These are phyloP conservation scores for Eimeria brunetti DNA, from an alignment of 169 alveolate genomes.

Conservation along the genomic window DNA sequence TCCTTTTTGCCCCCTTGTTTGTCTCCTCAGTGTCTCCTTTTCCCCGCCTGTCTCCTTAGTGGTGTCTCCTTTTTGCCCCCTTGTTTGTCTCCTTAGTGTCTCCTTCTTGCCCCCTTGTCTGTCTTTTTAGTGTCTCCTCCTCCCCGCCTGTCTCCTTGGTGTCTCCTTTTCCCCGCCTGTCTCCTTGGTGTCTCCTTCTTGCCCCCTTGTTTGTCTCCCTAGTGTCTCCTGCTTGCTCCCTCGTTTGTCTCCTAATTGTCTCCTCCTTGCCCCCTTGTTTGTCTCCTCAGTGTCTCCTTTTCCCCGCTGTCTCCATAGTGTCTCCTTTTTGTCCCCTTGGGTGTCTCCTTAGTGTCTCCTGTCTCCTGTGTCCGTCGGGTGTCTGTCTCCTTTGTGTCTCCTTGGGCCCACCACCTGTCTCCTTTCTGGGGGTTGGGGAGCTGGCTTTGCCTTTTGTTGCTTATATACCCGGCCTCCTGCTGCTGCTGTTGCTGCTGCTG, in stretches of 20 bases:
- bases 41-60: no score
- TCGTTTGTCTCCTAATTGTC: background rate
- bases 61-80: background rate
- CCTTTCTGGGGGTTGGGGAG: background rate
- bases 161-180: no score
- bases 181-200: background rate
- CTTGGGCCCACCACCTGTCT: background rate
- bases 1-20: background rate
- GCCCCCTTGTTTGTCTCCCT: background rate
- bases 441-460: no score
- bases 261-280: background rate
- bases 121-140: background rate
- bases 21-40: background rate
- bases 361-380: background rate
- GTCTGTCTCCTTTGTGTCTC: background rate
- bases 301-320: no score
- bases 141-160: no score
- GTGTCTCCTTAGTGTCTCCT: background rate
- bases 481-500: no score
- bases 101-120: background rate
- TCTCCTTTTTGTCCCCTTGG: background rate
- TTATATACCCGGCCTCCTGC: no score
- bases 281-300: background rate
- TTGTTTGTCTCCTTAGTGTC: background rate
- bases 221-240: background rate